These are phyloP conservation scores for Metarhizium guizhouense DNA, from an alignment of 2,329 filamentous ascomycete species.

Conservation along the genomic window DNA sequence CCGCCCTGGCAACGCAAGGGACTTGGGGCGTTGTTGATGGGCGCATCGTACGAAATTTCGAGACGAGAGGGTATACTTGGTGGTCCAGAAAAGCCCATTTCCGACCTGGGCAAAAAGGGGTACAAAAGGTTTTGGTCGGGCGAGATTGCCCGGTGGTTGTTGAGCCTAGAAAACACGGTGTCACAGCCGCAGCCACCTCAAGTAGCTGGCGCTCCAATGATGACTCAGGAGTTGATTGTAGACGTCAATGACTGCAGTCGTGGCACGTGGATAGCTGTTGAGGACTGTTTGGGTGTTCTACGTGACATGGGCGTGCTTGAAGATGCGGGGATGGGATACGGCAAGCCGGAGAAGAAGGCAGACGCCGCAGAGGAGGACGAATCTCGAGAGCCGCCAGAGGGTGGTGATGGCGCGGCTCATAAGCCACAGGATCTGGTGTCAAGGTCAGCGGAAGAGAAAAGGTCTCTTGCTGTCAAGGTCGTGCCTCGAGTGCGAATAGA, in stretches of 20 bases:
- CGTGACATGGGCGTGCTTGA: conserved; percentile 69
- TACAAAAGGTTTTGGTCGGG: conserved; percentile 83
- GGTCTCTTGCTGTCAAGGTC: conserved; percentile 13
- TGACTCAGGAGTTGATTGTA: conserved; percentile 36
- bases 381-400: background rate
- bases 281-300: conserved; percentile 73
- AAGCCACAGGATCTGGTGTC: conserved; percentile 6
- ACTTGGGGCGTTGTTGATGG: conserved; percentile 82
- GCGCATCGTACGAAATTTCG: conserved; percentile 86
- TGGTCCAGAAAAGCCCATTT: conserved; percentile 89
- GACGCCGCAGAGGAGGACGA: conserved; percentile 10
- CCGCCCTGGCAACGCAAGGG: conserved; percentile 92
- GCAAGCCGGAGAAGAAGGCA: conserved; percentile 20
- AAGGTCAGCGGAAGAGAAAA: conserved; percentile 4
- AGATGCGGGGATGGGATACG: conserved; percentile 41
- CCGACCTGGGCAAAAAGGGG: conserved; percentile 71
- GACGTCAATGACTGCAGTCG: conserved; percentile 64
- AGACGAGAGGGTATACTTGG: conserved; percentile 74
- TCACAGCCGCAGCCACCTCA: background rate
- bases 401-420: background rate
- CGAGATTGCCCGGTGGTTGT: conserved; percentile 66
- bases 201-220: background rate
- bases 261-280: conserved; percentile 73
- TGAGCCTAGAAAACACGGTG: conserved; percentile 32
- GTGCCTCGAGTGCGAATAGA: conserved; percentile 42